Evolutionary conservation across 352 stramenopile genomes (phyloP).

Genomic region (Halophytophthora batemanensis): DNA sequence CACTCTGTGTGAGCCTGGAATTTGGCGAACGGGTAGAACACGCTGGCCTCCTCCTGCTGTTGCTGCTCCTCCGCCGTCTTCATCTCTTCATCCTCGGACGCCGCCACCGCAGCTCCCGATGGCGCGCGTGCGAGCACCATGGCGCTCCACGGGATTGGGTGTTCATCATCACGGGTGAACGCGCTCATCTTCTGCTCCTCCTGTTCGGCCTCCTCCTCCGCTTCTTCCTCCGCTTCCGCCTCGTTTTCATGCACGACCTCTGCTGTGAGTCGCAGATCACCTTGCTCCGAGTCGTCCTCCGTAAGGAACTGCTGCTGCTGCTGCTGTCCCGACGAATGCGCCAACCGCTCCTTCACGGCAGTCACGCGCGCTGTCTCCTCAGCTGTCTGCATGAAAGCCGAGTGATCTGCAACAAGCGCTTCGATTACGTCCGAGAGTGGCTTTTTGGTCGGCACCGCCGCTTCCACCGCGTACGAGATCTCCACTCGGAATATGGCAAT

Average conservation of each 20-base stretch:
- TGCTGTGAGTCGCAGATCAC: conserved; percentile 71
- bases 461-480: conserved; percentile 77
- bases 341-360: conserved; percentile 58
- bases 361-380: conserved; percentile 51
- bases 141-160: conserved; percentile 79
- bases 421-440: conserved; percentile 67
- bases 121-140: conserved; percentile 35
- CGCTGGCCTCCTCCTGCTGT: conserved; percentile 44
- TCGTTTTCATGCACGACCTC: conserved; percentile 91
- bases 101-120: conserved; percentile 4
- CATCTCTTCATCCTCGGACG: conserved; percentile 18
- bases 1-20: conserved; percentile 80
- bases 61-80: conserved; percentile 21
- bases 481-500: conserved; percentile 76
- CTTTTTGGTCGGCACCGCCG: conserved; percentile 60
- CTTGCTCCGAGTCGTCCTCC: conserved; percentile 58
- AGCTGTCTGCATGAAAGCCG: conserved; percentile 52
- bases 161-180: conserved; percentile 88
- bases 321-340: conserved; percentile 52
- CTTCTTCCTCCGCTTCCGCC: conserved; percentile 84
- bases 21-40: conserved; percentile 76
- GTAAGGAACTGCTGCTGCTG: conserved; percentile 28
- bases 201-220: conserved; percentile 87
- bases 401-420: conserved; percentile 52
- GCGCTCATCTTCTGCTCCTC: conserved; percentile 91